Conservation (phyloP, 495 filamentous ascomycete genomes). For the Pyrenula massariospora region DNA sequence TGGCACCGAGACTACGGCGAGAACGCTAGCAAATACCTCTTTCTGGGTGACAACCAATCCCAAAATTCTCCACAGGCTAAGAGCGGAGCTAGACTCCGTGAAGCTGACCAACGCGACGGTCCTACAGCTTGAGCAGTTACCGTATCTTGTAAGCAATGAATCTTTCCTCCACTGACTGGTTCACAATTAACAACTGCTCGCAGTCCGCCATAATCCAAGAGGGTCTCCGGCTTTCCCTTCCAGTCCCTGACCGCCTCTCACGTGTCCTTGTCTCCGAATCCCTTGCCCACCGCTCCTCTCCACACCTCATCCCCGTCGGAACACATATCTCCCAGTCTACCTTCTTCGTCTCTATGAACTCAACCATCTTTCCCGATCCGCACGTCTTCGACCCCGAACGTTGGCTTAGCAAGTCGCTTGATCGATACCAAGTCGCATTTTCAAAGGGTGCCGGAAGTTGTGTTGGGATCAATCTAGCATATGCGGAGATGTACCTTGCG, state of each 20-base stretch:
- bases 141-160: constrained; percentile 36
- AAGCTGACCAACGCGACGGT: constrained; percentile 16
- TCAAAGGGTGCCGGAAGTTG: constrained; percentile 31
- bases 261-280: constrained; percentile 26
- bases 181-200: not conserved
- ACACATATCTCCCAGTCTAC: constrained; percentile 35
- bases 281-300: constrained; percentile 26
- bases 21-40: constrained; percentile 20
- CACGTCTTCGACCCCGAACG: constrained; percentile 34
- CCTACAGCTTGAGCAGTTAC: constrained; percentile 34
- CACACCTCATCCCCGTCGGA: constrained; percentile 14
- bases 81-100: constrained; percentile 18
- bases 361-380: constrained; percentile 32
- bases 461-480: constrained; percentile 32
- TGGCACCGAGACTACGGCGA: constrained; percentile 33
- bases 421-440: constrained; percentile 29
- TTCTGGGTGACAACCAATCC: constrained; percentile 30
- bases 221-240: constrained; percentile 30
- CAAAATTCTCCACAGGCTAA: constrained; percentile 15
- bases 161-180: not conserved
- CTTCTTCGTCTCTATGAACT: constrained; percentile 33
- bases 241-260: constrained; percentile 25
- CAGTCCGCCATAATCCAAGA: constrained; percentile 34
- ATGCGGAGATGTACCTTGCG: constrained; percentile 24
- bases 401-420: constrained; percentile 27